Evolutionary conservation across 805 yeast genomes (phyloP).

Genomic region (Sugiyamaella qingdaonensis): DNA sequence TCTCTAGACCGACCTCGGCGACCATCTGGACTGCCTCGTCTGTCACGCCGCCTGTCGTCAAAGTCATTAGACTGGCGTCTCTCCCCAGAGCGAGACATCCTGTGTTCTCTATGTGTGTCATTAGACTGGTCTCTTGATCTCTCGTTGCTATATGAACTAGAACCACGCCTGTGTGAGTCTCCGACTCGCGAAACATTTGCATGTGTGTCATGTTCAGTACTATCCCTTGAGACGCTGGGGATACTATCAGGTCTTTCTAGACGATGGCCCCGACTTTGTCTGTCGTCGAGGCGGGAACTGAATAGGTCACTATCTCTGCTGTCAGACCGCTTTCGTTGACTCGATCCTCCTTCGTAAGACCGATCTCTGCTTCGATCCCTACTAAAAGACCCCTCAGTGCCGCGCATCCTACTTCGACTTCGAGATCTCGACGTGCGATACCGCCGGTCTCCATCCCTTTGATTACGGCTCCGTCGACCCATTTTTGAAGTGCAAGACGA

Average conservation of each 20-base stretch:
- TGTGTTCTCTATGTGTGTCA: constrained; percentile 3
- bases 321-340: no score
- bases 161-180: no score
- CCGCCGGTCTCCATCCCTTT: neutral
- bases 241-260: no score
- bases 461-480: neutral
- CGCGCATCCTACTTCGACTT: neutral
- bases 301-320: no score
- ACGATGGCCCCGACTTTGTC: no score
- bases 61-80: neutral
- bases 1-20: neutral
- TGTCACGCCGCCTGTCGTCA: neutral
- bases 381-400: neutral
- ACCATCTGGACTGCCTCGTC: neutral
- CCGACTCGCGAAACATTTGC: no score
- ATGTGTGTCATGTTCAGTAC: no score
- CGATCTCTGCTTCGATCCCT: neutral
- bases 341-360: no score
- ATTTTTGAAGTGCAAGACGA: no score
- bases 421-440: neutral
- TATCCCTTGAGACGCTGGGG: no score
- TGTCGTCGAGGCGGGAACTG: no score
- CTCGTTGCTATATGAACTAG: neutral
- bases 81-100: neutral
- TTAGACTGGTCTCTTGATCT: constrained; percentile 1